These are phyloP conservation scores for Leptomonas seymouri DNA, from an alignment of 208 protist genomes.

Conservation along the genomic window DNA sequence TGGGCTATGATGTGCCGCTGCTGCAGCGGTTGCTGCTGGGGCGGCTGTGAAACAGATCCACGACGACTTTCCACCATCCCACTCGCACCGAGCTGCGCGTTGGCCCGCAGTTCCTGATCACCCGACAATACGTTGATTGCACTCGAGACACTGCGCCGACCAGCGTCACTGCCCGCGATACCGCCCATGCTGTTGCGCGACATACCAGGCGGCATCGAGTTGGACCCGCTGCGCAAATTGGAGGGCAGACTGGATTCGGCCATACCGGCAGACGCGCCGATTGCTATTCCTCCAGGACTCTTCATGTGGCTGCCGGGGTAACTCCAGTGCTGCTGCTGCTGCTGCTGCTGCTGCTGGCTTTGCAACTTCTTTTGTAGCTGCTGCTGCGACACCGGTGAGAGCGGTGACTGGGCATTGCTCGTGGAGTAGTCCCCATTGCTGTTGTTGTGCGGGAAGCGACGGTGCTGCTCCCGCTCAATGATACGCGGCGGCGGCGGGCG, in stretches of 20 bases:
- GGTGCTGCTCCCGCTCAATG: conserved; percentile 87
- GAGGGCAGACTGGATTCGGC: neutral
- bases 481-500: conserved; percentile 66
- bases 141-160: conserved; percentile 30
- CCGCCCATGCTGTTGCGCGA: conserved; percentile 4
- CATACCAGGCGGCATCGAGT: neutral
- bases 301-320: conserved; percentile 13
- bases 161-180: conserved; percentile 17
- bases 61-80: conserved; percentile 16
- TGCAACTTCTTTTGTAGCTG: conserved; percentile 14
- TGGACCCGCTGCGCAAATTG: neutral
- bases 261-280: neutral
- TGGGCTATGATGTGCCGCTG: conserved; percentile 8
- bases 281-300: neutral
- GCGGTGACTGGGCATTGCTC: neutral
- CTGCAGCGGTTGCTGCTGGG: neutral
- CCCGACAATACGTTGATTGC: conserved; percentile 48
- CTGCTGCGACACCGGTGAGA: neutral
- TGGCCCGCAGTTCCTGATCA: conserved; percentile 37
- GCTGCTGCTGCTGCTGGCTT: conserved; percentile 15
- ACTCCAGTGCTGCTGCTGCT: conserved; percentile 13
- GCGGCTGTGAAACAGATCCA: neutral
- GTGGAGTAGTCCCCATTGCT: conserved; percentile 22
- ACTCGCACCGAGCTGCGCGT: conserved; percentile 22
- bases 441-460: conserved; percentile 31